Evolutionary conservation across 2,329 filamentous ascomycete species (phyloP), one percentile per base, ranked within the genome.

Genomic region (Bipolaris sorokiniana): DNA sequence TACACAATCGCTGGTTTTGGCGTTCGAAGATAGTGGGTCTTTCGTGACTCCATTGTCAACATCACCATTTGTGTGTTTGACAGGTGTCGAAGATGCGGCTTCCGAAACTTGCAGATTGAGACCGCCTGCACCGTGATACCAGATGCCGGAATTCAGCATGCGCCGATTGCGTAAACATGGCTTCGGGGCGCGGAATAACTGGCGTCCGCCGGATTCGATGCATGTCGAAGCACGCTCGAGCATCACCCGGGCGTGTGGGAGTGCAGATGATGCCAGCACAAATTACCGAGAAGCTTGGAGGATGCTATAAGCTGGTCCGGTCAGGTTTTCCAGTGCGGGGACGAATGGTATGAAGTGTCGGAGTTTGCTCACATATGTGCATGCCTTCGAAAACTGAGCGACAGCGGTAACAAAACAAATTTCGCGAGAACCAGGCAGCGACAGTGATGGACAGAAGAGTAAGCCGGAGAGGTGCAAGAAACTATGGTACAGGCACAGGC

Each of bases 181-280:
- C 56, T 72, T 76, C 56, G 74, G 70, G 56, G 73, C 74, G 73
- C 74, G 79, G 59, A 84, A 69, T 69, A 83, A 78, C 66, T 80
- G 78, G 72, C 81, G 80, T 71, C 82, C 78, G 79, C 83, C 81
- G 75, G 81, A 79, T 78, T 84, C 79, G 79, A 86, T 80, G 77
- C 82, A 86, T 84, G 79, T 78, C 73, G 81, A 80, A 71, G 82
- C 82, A 68, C 82, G 82, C 82, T 86, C 83, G 73, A 86, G 82
- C 84, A 86, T 86, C 65, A 72, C 72, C 75, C 63, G 62, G 61
- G 53, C 61, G 51, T 60, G 60, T 51, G 45, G 41, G 52, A 64
- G 61, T 54, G 66, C 59, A 64, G 60, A 63, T 58, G 54, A 59
- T 58, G 61, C 56, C 56, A 61, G 64, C 57, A 55, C 57, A 51